phyloP scores from a whole-genome alignment of 352 stramenopile genomes.

The Globisporangium echinulatum region DNA sequence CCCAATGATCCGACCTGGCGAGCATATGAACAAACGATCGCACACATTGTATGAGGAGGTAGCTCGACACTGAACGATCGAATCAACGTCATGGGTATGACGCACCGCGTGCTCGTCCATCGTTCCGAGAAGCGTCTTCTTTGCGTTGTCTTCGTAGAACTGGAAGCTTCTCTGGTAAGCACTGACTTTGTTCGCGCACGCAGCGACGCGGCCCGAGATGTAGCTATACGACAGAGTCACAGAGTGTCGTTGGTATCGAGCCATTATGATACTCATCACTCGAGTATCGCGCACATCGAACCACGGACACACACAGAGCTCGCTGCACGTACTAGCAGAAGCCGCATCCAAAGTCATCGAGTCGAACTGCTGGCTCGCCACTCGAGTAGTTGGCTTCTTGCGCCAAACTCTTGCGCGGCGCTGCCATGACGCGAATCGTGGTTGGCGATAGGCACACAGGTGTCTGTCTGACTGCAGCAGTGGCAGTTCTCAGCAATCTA shows the following conservation, averaged over 20 bases:
- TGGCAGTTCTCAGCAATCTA: too few species aligned
- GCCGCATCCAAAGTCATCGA: conserved; percentile 52
- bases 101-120: conserved; percentile 68
- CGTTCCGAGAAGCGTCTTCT: conserved; percentile 45
- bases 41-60: background rate
- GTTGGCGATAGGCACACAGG: too few species aligned
- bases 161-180: conserved; percentile 53
- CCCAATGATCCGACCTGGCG: conserved; percentile 52
- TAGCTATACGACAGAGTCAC: conserved; percentile 26
- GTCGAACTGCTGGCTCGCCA: conserved; percentile 39
- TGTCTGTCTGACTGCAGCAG: too few species aligned
- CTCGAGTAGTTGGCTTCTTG: conserved; percentile 31
- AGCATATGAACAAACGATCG: background rate
- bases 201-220: conserved; percentile 52
- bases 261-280: too few species aligned
- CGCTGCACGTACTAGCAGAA: conserved; percentile 52
- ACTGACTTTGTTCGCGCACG: conserved; percentile 68
- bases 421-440: too few species aligned
- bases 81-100: background rate
- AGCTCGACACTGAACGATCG: background rate
- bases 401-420: background rate
- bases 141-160: conserved; percentile 64
- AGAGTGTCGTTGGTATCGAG: background rate
- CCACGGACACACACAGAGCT: too few species aligned
- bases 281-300: too few species aligned